A percentile compares a stretch with the other conserved stretches of the same genome.
Conservation (phyloP, 164 flowering plant genomes). For the Umbellularia californica region DNA sequence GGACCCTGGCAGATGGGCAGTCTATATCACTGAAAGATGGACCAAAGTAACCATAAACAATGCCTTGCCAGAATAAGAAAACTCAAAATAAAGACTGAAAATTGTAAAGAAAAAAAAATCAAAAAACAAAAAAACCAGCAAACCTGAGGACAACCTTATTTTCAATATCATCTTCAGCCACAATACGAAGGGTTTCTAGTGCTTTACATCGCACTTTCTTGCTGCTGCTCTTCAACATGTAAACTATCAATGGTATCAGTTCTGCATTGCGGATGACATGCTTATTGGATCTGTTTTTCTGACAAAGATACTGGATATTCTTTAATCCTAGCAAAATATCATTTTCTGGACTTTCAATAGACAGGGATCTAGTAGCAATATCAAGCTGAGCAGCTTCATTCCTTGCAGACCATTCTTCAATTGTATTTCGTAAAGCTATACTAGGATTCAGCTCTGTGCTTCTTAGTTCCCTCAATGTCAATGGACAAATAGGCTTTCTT, state of each 20-base stretch:
- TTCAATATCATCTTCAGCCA: conserved; percentile 70
- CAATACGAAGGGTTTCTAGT: conserved; percentile 72
- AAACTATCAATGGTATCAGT: conserved; percentile 64
- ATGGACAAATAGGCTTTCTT: conserved; percentile 69
- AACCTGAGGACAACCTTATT: conserved; percentile 59
- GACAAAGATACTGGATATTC: conserved; percentile 58
- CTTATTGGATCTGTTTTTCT: conserved; percentile 51
- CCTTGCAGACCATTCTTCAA: conserved; percentile 92
- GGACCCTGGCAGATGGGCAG: not conserved
- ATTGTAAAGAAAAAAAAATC: not conserved
- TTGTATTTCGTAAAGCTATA: conserved; percentile 75
- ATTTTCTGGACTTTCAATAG: conserved; percentile 43
- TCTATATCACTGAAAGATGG: not conserved
- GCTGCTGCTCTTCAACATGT: conserved; percentile 75
- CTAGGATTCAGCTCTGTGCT: conserved; percentile 81
- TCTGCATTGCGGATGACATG: conserved; percentile 56
- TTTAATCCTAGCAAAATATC: conserved; percentile 62
- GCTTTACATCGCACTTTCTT: conserved; percentile 65
- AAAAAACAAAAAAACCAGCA: conserved; percentile 6
- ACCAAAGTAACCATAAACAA: not conserved
- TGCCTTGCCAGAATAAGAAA: not conserved
- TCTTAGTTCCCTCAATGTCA: conserved; percentile 62
- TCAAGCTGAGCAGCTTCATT: conserved; percentile 89
- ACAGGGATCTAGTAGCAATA: conserved; percentile 58
- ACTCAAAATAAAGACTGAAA: not conserved